Base-by-base conservation (phyloP, 352 stramenopile species). In the Peronospora destructor region DNA sequence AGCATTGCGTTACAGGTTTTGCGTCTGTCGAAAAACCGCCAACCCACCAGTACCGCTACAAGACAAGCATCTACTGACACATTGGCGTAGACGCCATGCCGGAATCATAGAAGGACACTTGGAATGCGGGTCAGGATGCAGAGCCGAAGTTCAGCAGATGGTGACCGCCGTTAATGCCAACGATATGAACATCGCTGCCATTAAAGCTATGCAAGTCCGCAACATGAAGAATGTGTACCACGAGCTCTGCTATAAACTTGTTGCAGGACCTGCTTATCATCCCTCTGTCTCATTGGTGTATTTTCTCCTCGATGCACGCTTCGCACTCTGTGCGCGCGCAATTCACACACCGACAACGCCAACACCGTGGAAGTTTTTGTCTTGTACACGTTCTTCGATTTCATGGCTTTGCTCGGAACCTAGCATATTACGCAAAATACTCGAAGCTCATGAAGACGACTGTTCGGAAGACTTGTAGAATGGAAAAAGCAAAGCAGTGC, bases 321-420 rank as follows among this genome's bases (percentile, higher is more conserved):
- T 88, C 38, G 79, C 69, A 43, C 73, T 87, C 14, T 87, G 74
- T 64, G 80, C 68, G 34, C 73, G 71, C 45, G 70, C 76, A 9
- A 74, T 88, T 56, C 88, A n/a, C 74, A 87, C 57, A 88, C 76
- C 37, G 73, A 87, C 39, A 73, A 91, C 56, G 85, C 76, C 28
- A 70, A 72, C 43, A 80, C 79, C n/a, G 72, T 76, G 53, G 66
- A 71, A 36, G 87, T 90, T 64, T 90, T 88, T 49, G 75, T 68
- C 25, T 61, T 87, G 54, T 90, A 83, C 53, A 68, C 75, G 13
- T 57, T 60, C 40, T 87, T 85, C 59, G 28, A 87, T 41, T 50
- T 53, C 49, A 69, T 87, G 62, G 57, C 85, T 46, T 73, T 87
- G 51, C 72, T 90, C 37, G 64, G 37, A 32, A 73, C 76, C 36